Evolutionary conservation across 108 stramenopile genomes (phyloP), one percentile per base, ranked within the genome.

Genomic region (Phaeodactylum tricornutum): DNA sequence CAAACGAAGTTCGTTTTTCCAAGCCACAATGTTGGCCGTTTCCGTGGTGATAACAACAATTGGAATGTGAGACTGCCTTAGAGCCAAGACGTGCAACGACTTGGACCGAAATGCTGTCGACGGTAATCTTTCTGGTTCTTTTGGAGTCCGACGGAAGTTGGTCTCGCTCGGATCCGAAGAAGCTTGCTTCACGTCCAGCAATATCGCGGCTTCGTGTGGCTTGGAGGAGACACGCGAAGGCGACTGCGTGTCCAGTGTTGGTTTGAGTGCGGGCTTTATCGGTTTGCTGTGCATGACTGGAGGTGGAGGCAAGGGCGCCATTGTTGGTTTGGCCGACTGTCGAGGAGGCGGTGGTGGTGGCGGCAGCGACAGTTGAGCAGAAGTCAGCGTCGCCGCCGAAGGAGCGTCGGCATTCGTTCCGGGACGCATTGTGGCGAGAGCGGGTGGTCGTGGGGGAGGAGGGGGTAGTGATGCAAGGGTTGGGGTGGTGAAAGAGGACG

Each of bases 1-100:
- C n/a, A 89, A 50, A 21, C 69, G 75, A 34, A 84, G 53, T 20
- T 72, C 67, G 55, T 89, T 89, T 47, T 81, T 84, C 60, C 69
- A 54, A 12, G 83, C 82, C 43, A 89, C 41, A 25, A 48, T 37
- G 48, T 82, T 60, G 3, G 87, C 80, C 3, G 58, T 43, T 51
- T 84, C 75, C 11, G 87, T 85, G 36, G 81, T 68, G 3, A 90
- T 29, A n/a, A 90, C 49, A 11, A 90, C 59, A 24, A 90, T 61
- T 1, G 81, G 71, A 29, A 85, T 50, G 25, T 61, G 76, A 7
- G 71, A 62, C 69, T 90, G 88, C 24, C 80, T 75, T 20, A 56
- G 40, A 3, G 88, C 77, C 21, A 90, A 50, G 16, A 72, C 33
- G 25, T 52, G 34, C n/a, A 50, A 26, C n/a, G n/a, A n/a, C n/a